phyloP scores from a whole-genome alignment of 345 rosid species.

The Hypericum perforatum region DNA sequence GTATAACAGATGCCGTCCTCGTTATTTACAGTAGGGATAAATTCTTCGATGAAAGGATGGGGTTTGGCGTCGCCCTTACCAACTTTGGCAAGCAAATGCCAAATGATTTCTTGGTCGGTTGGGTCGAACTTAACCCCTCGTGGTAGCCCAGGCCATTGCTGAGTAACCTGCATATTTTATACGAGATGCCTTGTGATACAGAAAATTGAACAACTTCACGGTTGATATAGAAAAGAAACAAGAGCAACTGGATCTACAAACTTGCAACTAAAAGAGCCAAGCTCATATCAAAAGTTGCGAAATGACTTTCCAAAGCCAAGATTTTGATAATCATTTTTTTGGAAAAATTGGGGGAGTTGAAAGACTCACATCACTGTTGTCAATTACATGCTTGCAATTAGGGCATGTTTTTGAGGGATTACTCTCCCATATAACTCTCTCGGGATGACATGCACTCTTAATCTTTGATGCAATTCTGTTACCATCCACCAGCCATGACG shows the following conservation, averaged over 20 bases:
- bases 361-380: conserved; percentile 70
- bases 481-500: conserved; percentile 79
- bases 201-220: no score
- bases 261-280: no score
- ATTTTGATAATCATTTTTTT: neutral
- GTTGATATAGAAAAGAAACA: no score
- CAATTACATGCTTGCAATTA: conserved; percentile 60
- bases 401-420: conserved; percentile 84
- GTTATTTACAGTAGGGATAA: conserved; percentile 64
- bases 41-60: conserved; percentile 78
- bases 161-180: conserved; percentile 43
- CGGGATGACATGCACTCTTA: conserved; percentile 55
- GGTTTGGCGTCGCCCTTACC: conserved; percentile 33
- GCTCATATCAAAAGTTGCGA: no score
- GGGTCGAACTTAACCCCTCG: conserved; percentile 95
- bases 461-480: conserved; percentile 78
- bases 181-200: no score
- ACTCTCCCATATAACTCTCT: conserved; percentile 56
- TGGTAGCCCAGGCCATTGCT: conserved; percentile 90
- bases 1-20: conserved; percentile 96
- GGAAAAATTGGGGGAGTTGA: conserved; percentile 2
- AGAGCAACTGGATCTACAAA: no score
- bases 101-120: conserved; percentile 79
- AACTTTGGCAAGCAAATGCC: conserved; percentile 72
- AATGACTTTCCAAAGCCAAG: no score